Conservation (phyloP, 495 filamentous ascomycete species). For the Halenospora varia region DNA sequence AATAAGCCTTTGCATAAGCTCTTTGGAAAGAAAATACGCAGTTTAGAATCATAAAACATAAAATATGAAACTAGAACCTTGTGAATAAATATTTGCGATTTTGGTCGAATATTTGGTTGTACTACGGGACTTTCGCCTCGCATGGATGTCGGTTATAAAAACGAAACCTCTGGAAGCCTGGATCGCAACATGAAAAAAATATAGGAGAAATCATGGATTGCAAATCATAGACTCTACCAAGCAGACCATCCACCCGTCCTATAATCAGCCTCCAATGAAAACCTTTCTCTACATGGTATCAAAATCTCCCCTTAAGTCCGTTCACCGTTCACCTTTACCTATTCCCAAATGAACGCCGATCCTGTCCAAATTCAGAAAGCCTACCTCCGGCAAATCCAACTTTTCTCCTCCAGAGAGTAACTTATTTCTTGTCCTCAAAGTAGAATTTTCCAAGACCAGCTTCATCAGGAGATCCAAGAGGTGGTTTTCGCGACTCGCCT, state of each 20-base stretch:
- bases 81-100: too few species aligned
- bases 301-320: neutral
- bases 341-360: too few species aligned
- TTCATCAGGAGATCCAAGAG: slow-evolving; percentile 36
- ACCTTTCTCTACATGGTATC: neutral
- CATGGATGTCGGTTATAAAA: too few species aligned
- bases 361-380: neutral
- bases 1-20: too few species aligned
- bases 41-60: too few species aligned
- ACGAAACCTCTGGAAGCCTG: too few species aligned
- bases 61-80: too few species aligned
- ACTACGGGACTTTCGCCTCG: too few species aligned
- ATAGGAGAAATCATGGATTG: too few species aligned
- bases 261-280: neutral
- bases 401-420: neutral
- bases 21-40: too few species aligned
- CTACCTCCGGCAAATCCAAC: neutral
- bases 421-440: slow-evolving; percentile 45
- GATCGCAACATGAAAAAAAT: too few species aligned
- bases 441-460: slow-evolving; percentile 48
- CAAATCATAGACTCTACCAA: neutral
- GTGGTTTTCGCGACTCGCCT: slow-evolving; percentile 31
- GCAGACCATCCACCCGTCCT: neutral
- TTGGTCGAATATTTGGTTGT: too few species aligned
- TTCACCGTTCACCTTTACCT: neutral